A percentile compares a stretch with the other conserved stretches of the same genome.
phyloP scores from a whole-genome alignment of 345 rosid genomes.

The Dimocarpus longan region DNA sequence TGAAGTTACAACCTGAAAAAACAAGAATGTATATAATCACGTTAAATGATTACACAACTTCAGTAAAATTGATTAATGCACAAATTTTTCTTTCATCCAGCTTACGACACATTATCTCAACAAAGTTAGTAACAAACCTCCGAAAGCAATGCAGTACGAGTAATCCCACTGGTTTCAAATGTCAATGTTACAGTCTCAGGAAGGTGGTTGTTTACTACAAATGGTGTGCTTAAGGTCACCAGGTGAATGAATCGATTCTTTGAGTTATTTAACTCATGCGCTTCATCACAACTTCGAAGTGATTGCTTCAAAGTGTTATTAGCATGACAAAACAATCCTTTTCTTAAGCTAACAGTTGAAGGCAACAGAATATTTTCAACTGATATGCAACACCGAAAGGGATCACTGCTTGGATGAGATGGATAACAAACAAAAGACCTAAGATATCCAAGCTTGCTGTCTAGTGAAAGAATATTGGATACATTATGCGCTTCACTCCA shows the following conservation, averaged over 20 bases:
- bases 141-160: slow-evolving; percentile 59
- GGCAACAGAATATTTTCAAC: slow-evolving; percentile 58
- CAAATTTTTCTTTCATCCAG: slow-evolving; percentile 6
- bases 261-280: slow-evolving; percentile 40
- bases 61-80: slow-evolving; percentile 25
- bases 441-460: slow-evolving; percentile 74
- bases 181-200: slow-evolving; percentile 67
- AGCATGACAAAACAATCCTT: slow-evolving; percentile 25
- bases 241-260: slow-evolving; percentile 60
- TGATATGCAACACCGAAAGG: slow-evolving; percentile 88
- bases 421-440: slow-evolving; percentile 94
- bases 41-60: slow-evolving; percentile 18
- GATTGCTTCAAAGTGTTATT: slow-evolving; percentile 33
- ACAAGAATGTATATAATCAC: slow-evolving; percentile 9
- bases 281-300: slow-evolving; percentile 34
- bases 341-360: slow-evolving; percentile 43
- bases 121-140: slow-evolving; percentile 60
- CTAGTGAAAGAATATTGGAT: slow-evolving; percentile 72
- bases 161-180: slow-evolving; percentile 74
- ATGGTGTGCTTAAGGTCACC: slow-evolving; percentile 74
- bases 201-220: slow-evolving; percentile 72
- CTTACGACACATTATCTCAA: not conserved
- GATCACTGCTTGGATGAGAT: slow-evolving; percentile 83
- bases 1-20: slow-evolving; percentile 64
- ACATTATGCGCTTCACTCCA: slow-evolving; percentile 94